Conservation (phyloP, 257 asterid species). For the Nicotiana sylvestris region DNA sequence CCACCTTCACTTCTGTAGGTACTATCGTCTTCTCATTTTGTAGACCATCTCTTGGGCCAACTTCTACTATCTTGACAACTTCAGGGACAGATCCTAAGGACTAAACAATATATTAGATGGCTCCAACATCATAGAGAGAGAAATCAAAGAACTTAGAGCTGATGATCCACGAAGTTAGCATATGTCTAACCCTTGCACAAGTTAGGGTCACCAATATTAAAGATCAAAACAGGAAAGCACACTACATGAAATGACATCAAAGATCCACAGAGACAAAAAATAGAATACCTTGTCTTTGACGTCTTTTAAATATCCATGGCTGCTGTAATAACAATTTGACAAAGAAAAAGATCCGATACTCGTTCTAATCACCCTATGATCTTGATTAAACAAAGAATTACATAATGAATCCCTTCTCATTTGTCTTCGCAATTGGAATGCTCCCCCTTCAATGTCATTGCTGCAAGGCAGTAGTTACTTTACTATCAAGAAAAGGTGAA, state of each 20-base stretch:
- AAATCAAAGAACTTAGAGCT: neutral
- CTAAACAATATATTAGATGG: slow-evolving; percentile 29
- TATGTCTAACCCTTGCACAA: neutral
- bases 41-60: slow-evolving; percentile 91
- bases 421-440: slow-evolving; percentile 21
- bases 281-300: slow-evolving; percentile 10
- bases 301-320: neutral
- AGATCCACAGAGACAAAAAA: neutral
- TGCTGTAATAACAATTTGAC: slow-evolving; percentile 4
- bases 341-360: slow-evolving; percentile 10
- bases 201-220: neutral
- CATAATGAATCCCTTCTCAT: slow-evolving; percentile 23
- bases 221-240: neutral
- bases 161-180: neutral
- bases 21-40: slow-evolving; percentile 86
- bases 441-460: slow-evolving; percentile 19
- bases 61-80: slow-evolving; percentile 82
- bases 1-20: slow-evolving; percentile 75
- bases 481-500: slow-evolving; percentile 11
- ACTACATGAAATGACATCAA: neutral
- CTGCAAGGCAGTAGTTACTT: slow-evolving; percentile 23
- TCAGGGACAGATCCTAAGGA: slow-evolving; percentile 53
- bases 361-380: slow-evolving; percentile 22
- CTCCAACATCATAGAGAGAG: neutral
- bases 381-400: slow-evolving; percentile 21